Conservation (phyloP, 352 stramenopile genomes). For the Detonula confervacea region DNA sequence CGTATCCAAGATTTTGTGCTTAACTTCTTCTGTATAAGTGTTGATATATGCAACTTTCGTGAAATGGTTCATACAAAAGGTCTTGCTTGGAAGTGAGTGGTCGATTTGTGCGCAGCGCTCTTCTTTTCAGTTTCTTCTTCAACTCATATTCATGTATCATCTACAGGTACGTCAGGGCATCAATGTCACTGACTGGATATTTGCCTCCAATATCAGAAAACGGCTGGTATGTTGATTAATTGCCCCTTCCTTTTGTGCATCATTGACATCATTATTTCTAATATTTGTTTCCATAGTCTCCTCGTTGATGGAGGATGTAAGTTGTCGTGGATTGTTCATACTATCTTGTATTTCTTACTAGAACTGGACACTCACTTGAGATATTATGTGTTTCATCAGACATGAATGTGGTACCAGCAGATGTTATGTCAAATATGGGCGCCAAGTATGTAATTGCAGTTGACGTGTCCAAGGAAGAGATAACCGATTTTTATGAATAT, state of each 20-base stretch:
- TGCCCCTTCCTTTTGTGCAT: neutral
- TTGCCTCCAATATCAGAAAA: constrained; percentile 57
- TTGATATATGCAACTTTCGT: constrained; percentile 90
- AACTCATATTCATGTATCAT: no score
- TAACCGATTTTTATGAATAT: constrained; percentile 89
- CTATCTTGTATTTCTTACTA: neutral
- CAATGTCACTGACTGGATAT: constrained; percentile 92
- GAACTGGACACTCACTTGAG: neutral
- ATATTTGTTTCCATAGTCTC: constrained; percentile 39
- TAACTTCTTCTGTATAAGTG: constrained; percentile 92
- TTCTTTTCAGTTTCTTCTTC: no score
- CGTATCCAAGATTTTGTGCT: constrained; percentile 87
- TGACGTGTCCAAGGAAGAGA: constrained; percentile 88
- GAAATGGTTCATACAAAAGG: constrained; percentile 90
- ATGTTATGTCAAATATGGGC: constrained; percentile 91
- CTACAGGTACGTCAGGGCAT: constrained; percentile 91
- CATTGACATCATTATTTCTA: constrained; percentile 42
- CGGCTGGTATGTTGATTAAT: neutral
- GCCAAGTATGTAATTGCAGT: constrained; percentile 92
- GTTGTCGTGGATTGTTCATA: neutral
- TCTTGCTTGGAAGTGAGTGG: constrained; percentile 90
- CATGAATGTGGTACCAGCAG: constrained; percentile 91
- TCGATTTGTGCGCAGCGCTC: no score
- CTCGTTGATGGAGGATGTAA: constrained; percentile 89
- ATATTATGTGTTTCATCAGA: constrained; percentile 55